A percentile compares a stretch with the other conserved stretches of the same genome.
Evolutionary conservation across 2,329 filamentous ascomycete species (phyloP).

Genomic region (Ceratocystis alfenasii): DNA sequence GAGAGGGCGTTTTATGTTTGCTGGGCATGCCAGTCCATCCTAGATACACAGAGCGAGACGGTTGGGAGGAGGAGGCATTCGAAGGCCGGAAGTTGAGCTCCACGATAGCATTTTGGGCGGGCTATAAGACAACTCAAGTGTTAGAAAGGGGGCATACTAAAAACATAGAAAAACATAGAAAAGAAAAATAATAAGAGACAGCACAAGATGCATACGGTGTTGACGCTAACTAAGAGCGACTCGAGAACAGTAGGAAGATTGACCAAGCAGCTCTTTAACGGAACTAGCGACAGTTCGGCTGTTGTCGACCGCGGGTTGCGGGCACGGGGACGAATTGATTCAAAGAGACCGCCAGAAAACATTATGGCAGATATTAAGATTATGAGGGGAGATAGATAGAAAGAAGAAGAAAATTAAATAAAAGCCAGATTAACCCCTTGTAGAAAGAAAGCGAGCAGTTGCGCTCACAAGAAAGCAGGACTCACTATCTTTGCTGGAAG

Average conservation of each 20-base stretch:
- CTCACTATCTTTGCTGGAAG: neutral
- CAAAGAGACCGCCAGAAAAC: conserved; percentile 20
- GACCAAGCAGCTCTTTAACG: conserved; percentile 87
- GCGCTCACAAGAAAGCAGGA: neutral
- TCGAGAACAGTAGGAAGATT: conserved; percentile 81
- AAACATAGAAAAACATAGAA: neutral
- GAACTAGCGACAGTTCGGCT: conserved; percentile 73
- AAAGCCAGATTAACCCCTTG: neutral
- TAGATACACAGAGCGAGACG: conserved; percentile 61
- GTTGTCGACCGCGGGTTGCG: conserved; percentile 52
- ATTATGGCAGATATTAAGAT: conserved; percentile 9
- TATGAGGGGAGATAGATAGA: neutral
- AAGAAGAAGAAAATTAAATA: neutral
- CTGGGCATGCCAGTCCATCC: conserved; percentile 98
- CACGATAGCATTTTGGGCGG: conserved; percentile 90
- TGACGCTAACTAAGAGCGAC: conserved; percentile 72
- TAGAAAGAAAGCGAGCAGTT: neutral
- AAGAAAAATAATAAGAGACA: conserved; percentile 17
- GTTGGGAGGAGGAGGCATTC: conserved; percentile 32
- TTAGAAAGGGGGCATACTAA: conserved; percentile 23
- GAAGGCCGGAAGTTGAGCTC: conserved; percentile 62
- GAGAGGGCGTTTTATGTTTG: conserved; percentile 63
- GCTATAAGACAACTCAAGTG: conserved; percentile 36
- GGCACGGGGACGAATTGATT: conserved; percentile 21
- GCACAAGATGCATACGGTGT: conserved; percentile 53